These are phyloP conservation scores for Pholiota conissans DNA, from an alignment of 768 basidiomycete species.

Conservation along the genomic window DNA sequence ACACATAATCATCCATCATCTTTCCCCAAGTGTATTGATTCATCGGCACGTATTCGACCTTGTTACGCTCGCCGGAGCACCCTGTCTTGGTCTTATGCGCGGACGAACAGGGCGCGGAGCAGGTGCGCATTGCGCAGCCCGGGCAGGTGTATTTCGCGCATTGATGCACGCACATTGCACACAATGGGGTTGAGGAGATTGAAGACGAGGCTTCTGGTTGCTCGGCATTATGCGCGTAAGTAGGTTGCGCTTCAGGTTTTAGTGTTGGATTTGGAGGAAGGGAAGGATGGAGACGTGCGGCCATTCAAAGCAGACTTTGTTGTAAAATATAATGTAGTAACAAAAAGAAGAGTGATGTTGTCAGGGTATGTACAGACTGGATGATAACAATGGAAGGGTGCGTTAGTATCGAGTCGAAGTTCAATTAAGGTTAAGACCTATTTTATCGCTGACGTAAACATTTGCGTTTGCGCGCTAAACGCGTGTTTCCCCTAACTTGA, in stretches of 20 bases:
- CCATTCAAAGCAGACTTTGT: too few species aligned
- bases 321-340: neutral
- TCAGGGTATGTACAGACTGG: too few species aligned
- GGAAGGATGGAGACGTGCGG: conserved; percentile 12
- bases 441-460: conserved; percentile 7
- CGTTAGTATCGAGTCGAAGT: neutral
- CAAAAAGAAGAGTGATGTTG: too few species aligned
- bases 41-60: conserved; percentile 74
- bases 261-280: conserved; percentile 17
- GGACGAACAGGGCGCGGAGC: conserved; percentile 68
- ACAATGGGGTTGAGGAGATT: conserved; percentile 28
- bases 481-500: neutral
- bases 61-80: conserved; percentile 76
- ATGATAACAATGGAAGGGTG: too few species aligned
- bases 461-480: neutral
- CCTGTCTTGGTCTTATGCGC: conserved; percentile 62
- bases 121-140: conserved; percentile 67
- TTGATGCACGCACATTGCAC: conserved; percentile 48
- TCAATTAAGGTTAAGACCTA: neutral
- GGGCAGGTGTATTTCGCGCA: conserved; percentile 78
- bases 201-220: conserved; percentile 19
- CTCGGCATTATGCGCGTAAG: conserved; percentile 1
- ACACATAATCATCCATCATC: conserved; percentile 89
- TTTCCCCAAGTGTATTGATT: conserved; percentile 82
- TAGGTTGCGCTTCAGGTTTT: neutral